Base-by-base conservation (phyloP, 441 rosid species). In the Populus hybrid region DNA sequence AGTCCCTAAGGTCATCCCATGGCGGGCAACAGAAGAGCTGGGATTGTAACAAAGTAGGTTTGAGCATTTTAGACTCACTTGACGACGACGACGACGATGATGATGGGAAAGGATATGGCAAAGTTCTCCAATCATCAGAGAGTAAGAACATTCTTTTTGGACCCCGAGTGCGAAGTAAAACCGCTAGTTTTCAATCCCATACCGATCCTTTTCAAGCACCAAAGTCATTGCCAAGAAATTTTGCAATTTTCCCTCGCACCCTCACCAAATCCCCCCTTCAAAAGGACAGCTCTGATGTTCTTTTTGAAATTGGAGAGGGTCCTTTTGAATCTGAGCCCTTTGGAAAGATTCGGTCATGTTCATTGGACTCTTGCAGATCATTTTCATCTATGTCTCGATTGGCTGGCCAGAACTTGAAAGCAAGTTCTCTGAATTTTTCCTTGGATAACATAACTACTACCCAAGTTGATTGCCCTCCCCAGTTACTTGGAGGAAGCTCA, bases 41-140 rank as follows among this genome's bases (percentile, higher is more conserved):
- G 98, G 94, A 88, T 81, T 81, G 90, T 77, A 85, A 75, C 34
- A 93, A 93, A 87, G 93, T 90, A 28, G 99, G 98, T 63, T 83
- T 96, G 77, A 84, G 97, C 81, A 90, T 96, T 83, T 79, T 94
- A 61, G 89, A 93, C 83, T 84, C 91, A 77, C 93, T 93, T 72
- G 87, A 82, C 72, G 32, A 30, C 32, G 86, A 86, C 72, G 87
- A 30, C 32, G 32, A 30, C 32, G 32, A 30, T 0, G 30, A 28
- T 0, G 32, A 81, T 65, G 63, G 20, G 18, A 88, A 87, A 72
- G 73, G 70, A 18, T 80, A 87, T 1, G 82, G 83, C 68, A 73
- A 79, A 72, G 75, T 84, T 77, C 79, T 85, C 1, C 87, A 72
- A 23, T 83, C 94, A 21, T 84, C 88, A 0, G 90, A 82, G 73